Percentiles rank a stretch among this genome's conserved stretches.
Evolutionary conservation across 805 yeast species (phyloP).

Genomic region (Ogataea haglerorum): DNA sequence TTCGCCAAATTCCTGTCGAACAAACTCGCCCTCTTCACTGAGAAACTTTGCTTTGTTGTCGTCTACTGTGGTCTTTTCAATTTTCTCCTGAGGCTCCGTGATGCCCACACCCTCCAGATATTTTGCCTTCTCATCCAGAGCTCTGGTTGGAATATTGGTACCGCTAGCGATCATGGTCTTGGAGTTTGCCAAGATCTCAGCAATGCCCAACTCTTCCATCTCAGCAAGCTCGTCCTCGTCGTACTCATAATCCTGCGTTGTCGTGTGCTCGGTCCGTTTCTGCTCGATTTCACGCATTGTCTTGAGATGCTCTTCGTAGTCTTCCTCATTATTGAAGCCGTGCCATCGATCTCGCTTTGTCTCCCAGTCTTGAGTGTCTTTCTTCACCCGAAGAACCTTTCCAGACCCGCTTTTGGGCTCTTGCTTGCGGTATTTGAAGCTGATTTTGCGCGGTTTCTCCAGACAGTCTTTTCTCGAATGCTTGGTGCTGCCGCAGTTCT

Average conservation of each 20-base stretch:
- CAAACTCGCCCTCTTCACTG: slow-evolving; percentile 45
- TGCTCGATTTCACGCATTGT: slow-evolving; percentile 51
- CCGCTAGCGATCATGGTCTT: slow-evolving; percentile 15
- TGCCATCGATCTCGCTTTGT: slow-evolving; percentile 78
- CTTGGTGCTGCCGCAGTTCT: slow-evolving; percentile 54
- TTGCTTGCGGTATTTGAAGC: slow-evolving; percentile 30
- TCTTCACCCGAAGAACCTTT: slow-evolving; percentile 18
- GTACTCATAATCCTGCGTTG: slow-evolving; percentile 18
- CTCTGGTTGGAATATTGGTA: slow-evolving; percentile 47
- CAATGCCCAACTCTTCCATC: slow-evolving; percentile 38
- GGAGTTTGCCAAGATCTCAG: slow-evolving; percentile 20
- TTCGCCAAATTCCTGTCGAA: slow-evolving; percentile 52
- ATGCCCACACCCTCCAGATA: slow-evolving; percentile 47
- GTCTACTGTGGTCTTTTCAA: slow-evolving; percentile 41
- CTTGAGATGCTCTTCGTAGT: slow-evolving; percentile 50
- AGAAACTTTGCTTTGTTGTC: slow-evolving; percentile 32
- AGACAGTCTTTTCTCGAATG: slow-evolving; percentile 55
- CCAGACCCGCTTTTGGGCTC: slow-evolving; percentile 15
- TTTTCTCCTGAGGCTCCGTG: slow-evolving; percentile 36
- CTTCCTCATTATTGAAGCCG: slow-evolving; percentile 60
- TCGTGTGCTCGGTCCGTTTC: slow-evolving; percentile 30
- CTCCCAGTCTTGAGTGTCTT: slow-evolving; percentile 51
- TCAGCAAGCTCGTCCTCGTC: slow-evolving; percentile 46
- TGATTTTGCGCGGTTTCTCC: slow-evolving; percentile 50
- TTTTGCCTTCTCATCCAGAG: slow-evolving; percentile 74